Evolutionary conservation across 768 basidiomycete genomes (phyloP).

Genomic region (Cystobasidium tubakii): DNA sequence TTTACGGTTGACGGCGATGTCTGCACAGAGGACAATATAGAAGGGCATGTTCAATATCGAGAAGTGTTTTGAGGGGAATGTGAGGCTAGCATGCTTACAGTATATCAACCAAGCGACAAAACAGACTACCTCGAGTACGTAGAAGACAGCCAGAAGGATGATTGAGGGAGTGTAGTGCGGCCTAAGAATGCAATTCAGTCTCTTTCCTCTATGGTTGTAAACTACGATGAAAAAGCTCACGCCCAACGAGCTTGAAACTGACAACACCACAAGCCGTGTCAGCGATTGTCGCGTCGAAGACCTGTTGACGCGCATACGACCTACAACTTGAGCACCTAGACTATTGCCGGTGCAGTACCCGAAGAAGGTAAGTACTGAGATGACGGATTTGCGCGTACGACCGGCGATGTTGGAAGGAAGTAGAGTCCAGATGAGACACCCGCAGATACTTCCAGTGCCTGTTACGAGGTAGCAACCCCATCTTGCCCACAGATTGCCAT

Average conservation of each 20-base stretch:
- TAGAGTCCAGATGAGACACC: slow-evolving; percentile 8
- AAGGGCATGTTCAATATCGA: too few relatives aligned
- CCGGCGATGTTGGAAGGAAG: slow-evolving; percentile 18
- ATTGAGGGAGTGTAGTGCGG: not conserved
- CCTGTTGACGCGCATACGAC: not conserved
- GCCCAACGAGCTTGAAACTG: slow-evolving; percentile 14
- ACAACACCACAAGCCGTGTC: not conserved
- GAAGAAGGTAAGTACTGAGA: slow-evolving; percentile 9
- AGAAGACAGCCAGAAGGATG: not conserved
- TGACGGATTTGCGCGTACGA: slow-evolving; percentile 3
- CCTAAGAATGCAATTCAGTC: not conserved
- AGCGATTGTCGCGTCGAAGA: not conserved
- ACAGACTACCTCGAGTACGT: slow-evolving; percentile 2
- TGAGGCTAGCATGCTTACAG: not conserved
- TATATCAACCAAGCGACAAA: not conserved
- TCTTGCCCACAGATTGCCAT: not conserved
- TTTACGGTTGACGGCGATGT: not conserved
- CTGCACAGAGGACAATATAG: too few relatives aligned
- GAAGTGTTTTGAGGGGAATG: too few relatives aligned
- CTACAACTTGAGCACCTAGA: slow-evolving; percentile 8
- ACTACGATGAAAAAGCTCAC: not conserved
- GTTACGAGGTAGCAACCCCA: slow-evolving; percentile 4
- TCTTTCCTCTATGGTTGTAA: not conserved
- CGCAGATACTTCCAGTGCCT: slow-evolving; percentile 6
- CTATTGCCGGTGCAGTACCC: slow-evolving; percentile 18